These are phyloP conservation scores for Debaryomyces castellii DNA, from an alignment of 805 yeast genomes.

Conservation along the genomic window DNA sequence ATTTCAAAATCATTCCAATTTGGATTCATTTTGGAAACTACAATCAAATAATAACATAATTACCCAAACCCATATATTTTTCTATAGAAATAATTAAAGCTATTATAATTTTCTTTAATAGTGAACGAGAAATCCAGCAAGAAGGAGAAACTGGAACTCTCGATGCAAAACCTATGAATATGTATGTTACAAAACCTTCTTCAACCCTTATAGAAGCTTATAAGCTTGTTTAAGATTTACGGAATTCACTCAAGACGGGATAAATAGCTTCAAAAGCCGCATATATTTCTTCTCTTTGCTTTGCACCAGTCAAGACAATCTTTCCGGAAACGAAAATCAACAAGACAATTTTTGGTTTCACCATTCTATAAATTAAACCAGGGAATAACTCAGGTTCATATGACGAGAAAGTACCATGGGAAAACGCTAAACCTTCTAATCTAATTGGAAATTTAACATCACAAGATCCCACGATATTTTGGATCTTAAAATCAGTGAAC, in stretches of 20 bases:
- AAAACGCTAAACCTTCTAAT: conserved; percentile 94
- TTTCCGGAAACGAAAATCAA: conserved; percentile 96
- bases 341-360: conserved; percentile 94
- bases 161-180: neutral
- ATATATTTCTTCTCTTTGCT: conserved; percentile 97
- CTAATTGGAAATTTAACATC: conserved; percentile 98
- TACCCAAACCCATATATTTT: conserved; percentile 1
- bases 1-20: too few species aligned
- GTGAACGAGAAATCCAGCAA: neutral
- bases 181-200: conserved; percentile 8
- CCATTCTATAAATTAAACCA: conserved; percentile 98
- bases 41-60: neutral
- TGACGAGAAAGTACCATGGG: conserved; percentile 98
- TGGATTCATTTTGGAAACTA: too few species aligned
- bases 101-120: neutral
- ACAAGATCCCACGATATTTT: conserved; percentile 97
- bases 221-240: conserved; percentile 55
- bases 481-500: conserved; percentile 96
- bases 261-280: conserved; percentile 98
- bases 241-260: conserved; percentile 96
- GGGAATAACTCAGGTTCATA: conserved; percentile 98
- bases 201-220: too few species aligned
- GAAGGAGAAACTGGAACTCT: neutral
- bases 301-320: conserved; percentile 97
- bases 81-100: conserved; percentile 2